phyloP scores from a whole-genome alignment of 495 filamentous ascomycete genomes.

The Niebla homalea region DNA sequence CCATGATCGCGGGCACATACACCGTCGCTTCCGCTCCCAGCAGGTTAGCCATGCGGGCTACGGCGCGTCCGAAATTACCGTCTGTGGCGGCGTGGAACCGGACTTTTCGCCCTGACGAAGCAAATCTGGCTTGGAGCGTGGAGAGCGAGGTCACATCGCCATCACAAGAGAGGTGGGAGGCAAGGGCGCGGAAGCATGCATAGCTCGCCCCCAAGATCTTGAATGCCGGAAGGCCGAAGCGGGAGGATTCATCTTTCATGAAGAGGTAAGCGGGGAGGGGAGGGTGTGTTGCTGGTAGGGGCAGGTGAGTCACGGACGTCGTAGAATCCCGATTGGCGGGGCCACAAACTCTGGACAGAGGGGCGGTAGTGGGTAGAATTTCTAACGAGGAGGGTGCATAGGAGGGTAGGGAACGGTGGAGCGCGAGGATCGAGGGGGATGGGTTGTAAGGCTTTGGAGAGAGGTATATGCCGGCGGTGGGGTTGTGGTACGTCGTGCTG shows the following conservation, averaged over 20 bases:
- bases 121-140: conserved; percentile 23
- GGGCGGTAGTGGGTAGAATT: conserved; percentile 36
- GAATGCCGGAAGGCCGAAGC: conserved; percentile 56
- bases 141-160: conserved; percentile 10
- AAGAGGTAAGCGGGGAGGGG: conserved; percentile 43
- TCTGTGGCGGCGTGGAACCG: conserved; percentile 45
- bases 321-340: conserved; percentile 41
- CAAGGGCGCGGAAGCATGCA: conserved; percentile 46
- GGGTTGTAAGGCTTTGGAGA: neutral
- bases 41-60: conserved; percentile 48
- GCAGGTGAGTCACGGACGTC: conserved; percentile 32
- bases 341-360: conserved; percentile 36
- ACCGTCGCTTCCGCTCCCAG: conserved; percentile 38
- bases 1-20: conserved; percentile 43
- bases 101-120: conserved; percentile 21
- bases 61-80: conserved; percentile 61
- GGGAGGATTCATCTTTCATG: conserved; percentile 45
- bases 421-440: conserved; percentile 12
- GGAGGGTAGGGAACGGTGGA: conserved; percentile 39
- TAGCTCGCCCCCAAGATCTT: conserved; percentile 71
- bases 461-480: conserved; percentile 2
- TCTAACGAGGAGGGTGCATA: conserved; percentile 39
- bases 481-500: conserved; percentile 6
- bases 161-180: conserved; percentile 26
- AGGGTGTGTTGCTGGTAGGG: conserved; percentile 36